Evolutionary conservation across 2,329 filamentous ascomycete genomes (phyloP), one percentile per base, ranked within the genome.

Genomic region (Aspergillus intermedius): DNA sequence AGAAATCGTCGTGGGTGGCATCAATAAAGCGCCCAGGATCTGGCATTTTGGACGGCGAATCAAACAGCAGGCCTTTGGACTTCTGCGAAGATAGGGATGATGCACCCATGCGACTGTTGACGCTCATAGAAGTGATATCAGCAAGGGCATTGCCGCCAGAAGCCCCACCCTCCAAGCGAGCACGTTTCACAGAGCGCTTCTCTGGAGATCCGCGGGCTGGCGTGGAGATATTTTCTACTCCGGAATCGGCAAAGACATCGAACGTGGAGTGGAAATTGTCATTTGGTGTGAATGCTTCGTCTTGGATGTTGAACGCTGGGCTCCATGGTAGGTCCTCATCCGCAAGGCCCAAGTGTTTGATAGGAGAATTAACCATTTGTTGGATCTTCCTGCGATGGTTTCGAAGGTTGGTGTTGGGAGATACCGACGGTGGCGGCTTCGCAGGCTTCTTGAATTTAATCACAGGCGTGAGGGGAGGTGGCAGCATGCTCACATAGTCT

Each of bases 371-470:
- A 41, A 95, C 81, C 75, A 95, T 82, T 56, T 87, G 80, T 51
- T 80, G 79, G 54, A 97, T 88, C 56, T 83, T 85, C 61, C 91
- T 84, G 47, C 91, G 87, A 64, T 97, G 93, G 56, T 93, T 83
- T 49, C 86, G 84, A 17, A 97, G 78, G 62, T 95, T 95, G 8
- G 91, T 96, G 64, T 93, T 94, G 2, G 93, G 91, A 12, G 91
- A 97, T 15, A 88, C 85, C 0, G 91, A 95, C 47, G 87, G 77
- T 4, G 81, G 87, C 25, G 81, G 79, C 48, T 79, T 77, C 13
- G 74, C 71, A 34, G 80, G 81, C 48, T 78, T 79, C 72, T 87
- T 89, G 65, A 95, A 85, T 67, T 93, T 89, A 58, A 91, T 81
- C 17, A 86, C 80, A 4, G 91, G 91, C 0, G 91, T 96, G 41